Evolutionary conservation across 805 yeast species (phyloP), one percentile per base, ranked within the genome.

Genomic region (Saccharomycopsis fermentans): DNA sequence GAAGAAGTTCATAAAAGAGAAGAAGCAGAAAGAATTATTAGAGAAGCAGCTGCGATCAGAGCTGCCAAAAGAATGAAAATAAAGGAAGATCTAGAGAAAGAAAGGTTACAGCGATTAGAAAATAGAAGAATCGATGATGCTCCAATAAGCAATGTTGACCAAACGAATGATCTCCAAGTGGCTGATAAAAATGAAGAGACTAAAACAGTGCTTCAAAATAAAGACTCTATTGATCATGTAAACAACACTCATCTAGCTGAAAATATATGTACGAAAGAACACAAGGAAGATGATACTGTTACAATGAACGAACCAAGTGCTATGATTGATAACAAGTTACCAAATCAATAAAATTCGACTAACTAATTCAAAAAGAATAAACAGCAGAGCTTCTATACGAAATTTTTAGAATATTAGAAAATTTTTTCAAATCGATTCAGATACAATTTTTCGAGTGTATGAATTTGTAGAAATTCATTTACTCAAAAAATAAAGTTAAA

Each of bases 1-100:
- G 76, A 74, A 59, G 75, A 75, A 53, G 74, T 78, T 58, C 80
- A 75, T 54, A 77, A 51, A 29, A 14, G 26, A 34, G 37, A 24
- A 11, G 63, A 60, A 26, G 34, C 55, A 8, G 63, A 60, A 43
- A 39, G 58, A 34, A 19, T 55, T 21, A 56, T 58, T 24, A 52
- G 51, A 58, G 63, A 60, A 26, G 63, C 58, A 1, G 59, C 57
- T 2, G 59, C 62, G 8, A 19, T 58, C 27, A 58, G 63, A 50
- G 63, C 63, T 29, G 61, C 60, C 16, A 60, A 60, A 51, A 51
- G 63, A 54, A 47, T 58, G 53, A 58, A 58, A 29, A 21, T 60
- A 35, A 58, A 58, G 54, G 58, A 60, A 40, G 37, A 56, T 16
- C 35, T 52, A 24, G 59, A 56, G 36, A 48, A 6, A 19, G 53